Base-by-base conservation (phyloP, 2,329 filamentous ascomycete species). In the Dactylella cylindrospora region DNA sequence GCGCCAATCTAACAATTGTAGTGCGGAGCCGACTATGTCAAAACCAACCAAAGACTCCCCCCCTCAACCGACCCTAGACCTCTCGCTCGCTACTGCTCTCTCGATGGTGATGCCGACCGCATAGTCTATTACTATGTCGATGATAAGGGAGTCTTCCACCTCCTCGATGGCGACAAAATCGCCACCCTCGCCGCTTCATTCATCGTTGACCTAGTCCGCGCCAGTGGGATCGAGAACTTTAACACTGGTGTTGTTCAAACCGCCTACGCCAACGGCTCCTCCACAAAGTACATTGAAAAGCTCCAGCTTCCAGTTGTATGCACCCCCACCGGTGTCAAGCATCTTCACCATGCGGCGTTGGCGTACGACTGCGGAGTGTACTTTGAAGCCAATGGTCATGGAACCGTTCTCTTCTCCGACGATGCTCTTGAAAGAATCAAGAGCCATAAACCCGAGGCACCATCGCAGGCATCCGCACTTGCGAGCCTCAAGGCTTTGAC, bases 301-400 rank as follows among this genome's bases (percentile, higher is more conserved):
- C 66, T 97, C 52, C 86, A 87, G 70, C 83, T 98, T 33, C 90
- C 90, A 41, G 88, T 95, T 17, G 84, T 94, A 59, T 95, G 88
- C 79, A 97, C 93, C 1, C 84, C 89, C 10, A 98, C 93, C 0
- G 93, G 93, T 67, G 93, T 98, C 65, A 98, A 98, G 79, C 88
- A 96, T 75, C 81, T 98, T 65, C 93, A 98, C 75, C 93, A 97
- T 71, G 93, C 89, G n/a, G 93, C 93, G 31, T 84, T 88, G 70
- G 88, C 90, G 67, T 95, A 94, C 69, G 93, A 98, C 70, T 84
- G 97, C 51, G 93, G 93, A 54, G 89, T 97, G 46, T 98, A 98
- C 77, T 98, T 98, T 70, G 93, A 98, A 77, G 93, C 93, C 66
- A 98, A 98, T 72, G 93, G 93, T 23, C 93, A 98, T 74, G 93